Conservation (phyloP, 2,329 filamentous ascomycete species). For the Fusarium subglutinans region DNA sequence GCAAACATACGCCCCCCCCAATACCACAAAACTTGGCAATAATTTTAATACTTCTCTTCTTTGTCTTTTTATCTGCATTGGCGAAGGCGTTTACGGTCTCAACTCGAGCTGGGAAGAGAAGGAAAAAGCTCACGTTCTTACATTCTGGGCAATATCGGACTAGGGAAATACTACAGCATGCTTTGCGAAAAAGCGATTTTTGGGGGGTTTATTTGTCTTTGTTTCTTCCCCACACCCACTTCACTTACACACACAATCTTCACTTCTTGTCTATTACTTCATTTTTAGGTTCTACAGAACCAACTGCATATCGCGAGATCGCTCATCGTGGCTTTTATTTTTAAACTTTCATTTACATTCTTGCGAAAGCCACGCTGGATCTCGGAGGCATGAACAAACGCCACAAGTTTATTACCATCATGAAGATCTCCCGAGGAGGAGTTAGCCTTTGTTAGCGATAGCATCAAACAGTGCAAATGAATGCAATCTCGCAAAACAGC, state of each 20-base stretch:
- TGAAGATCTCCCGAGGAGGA: conserved; percentile 25
- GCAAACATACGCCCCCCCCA: conserved; percentile 15
- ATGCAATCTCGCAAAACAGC: conserved; percentile 16
- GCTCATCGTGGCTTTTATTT: conserved; percentile 16
- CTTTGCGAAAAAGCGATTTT: conserved; percentile 16
- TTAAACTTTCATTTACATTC: conserved; percentile 33
- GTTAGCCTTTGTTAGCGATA: conserved; percentile 11
- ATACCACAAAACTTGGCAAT: conserved; percentile 19
- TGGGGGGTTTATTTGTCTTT: background rate
- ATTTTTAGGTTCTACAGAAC: conserved; percentile 4
- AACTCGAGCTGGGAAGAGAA: conserved; percentile 8
- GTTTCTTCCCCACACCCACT: conserved; percentile 12
- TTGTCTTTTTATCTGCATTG: conserved; percentile 25
- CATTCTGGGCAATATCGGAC: conserved; percentile 5
- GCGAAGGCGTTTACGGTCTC: conserved; percentile 33
- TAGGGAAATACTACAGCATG: conserved; percentile 1
- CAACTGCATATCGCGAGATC: conserved; percentile 16
- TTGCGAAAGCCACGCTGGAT: conserved; percentile 24
- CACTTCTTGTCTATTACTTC: conserved; percentile 7
- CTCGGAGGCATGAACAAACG: conserved; percentile 2
- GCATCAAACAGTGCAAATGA: conserved; percentile 20
- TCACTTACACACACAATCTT: conserved; percentile 10
- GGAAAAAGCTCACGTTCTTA: background rate
- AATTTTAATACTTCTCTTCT: conserved; percentile 29
- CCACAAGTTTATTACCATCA: conserved; percentile 19